Evolutionary conservation across 768 basidiomycete genomes (phyloP), one percentile per base, ranked within the genome.

Genomic region (Phallus indusiatus): DNA sequence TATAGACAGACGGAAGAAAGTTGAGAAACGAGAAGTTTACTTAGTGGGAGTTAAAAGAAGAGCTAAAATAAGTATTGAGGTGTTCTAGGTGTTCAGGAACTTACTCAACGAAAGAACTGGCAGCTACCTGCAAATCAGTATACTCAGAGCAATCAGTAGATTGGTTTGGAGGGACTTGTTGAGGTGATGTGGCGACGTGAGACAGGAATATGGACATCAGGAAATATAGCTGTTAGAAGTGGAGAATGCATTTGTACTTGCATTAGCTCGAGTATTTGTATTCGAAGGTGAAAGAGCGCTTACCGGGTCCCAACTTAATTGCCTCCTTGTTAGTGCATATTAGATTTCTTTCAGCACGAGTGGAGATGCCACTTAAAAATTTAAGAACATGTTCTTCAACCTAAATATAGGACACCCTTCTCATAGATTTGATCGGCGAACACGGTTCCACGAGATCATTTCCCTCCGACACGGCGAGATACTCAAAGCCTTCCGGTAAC

Each of bases 71-170:
- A 2, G 12, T n/a, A 42, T 42, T 52, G 12, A 53, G 21, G 16
- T 34, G 20, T 46, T 24, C 16, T 22, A 28, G 16, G 35, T 34
- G 20, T 46, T 24, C 16, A 18, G 22, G 16, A 34, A 71, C 78
- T 57, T 48, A 87, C 85, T 81, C 76, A 37, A 81, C 80, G 66
- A 85, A 85, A 46, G 80, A 77, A 62, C 78, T 76, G 48, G 86
- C 71, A n/a, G 83, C 83, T 61, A 83, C 81, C 53, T 72, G 69
- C 48, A 81, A 69, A 62, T 75, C 76, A 57, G 77, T 77, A 35
- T 82, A 66, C 83, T 86, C 61, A n/a, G 49, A 21, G 22, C 47
- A 55, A 20, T 64, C 52, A 37, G 60, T 56, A 48, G 50, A 61
- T 56, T 53, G 20, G 36, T 47, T 48, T 36, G n/a, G 22, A 17